A percentile compares a stretch with the other conserved stretches of the same genome.
Evolutionary conservation across 192 early-diverging fungal genomes (phyloP).

Genomic region (Mortierella hygrophila): DNA sequence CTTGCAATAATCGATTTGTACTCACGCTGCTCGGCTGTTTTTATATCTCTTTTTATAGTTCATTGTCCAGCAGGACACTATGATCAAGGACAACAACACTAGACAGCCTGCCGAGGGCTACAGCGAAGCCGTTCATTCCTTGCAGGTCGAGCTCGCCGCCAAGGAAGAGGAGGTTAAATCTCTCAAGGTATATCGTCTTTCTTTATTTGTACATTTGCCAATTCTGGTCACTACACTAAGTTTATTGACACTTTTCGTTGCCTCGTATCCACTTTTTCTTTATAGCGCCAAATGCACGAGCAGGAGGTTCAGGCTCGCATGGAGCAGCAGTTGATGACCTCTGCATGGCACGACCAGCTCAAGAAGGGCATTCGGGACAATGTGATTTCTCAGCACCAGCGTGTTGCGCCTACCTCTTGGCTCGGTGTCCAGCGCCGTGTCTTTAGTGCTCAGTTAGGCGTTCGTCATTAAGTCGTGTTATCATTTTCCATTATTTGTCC

Average conservation of each 20-base stretch:
- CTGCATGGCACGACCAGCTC: slow-evolving; percentile 81
- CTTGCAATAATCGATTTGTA: slow-evolving; percentile 31
- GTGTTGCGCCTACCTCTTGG: slow-evolving; percentile 47
- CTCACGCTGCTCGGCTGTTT: slow-evolving; percentile 35
- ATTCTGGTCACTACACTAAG: not conserved
- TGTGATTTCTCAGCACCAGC: slow-evolving; percentile 52
- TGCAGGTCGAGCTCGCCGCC: slow-evolving; percentile 62
- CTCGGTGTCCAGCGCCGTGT: slow-evolving; percentile 59
- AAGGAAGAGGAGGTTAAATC: slow-evolving; percentile 59
- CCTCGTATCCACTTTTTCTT: slow-evolving; percentile 42
- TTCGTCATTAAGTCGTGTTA: slow-evolving; percentile 65
- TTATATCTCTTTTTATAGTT: slow-evolving; percentile 56
- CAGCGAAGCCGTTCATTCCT: slow-evolving; percentile 68
- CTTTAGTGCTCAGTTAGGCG: slow-evolving; percentile 41
- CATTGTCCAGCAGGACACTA: slow-evolving; percentile 60
- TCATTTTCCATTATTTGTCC: slow-evolving; percentile 89
- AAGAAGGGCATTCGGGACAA: slow-evolving; percentile 65
- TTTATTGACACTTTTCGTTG: slow-evolving; percentile 14
- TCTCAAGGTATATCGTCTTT: slow-evolving; percentile 34
- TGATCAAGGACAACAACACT: slow-evolving; percentile 44
- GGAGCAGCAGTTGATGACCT: slow-evolving; percentile 86
- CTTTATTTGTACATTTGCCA: slow-evolving; percentile 1
- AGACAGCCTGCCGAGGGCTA: slow-evolving; percentile 54
- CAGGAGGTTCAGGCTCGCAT: slow-evolving; percentile 76
- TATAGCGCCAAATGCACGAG: slow-evolving; percentile 79